A percentile compares a stretch with the other conserved stretches of the same genome.
Evolutionary conservation across 2,329 filamentous ascomycete species (phyloP).

Genomic region (Hymenoscyphus albidus): DNA sequence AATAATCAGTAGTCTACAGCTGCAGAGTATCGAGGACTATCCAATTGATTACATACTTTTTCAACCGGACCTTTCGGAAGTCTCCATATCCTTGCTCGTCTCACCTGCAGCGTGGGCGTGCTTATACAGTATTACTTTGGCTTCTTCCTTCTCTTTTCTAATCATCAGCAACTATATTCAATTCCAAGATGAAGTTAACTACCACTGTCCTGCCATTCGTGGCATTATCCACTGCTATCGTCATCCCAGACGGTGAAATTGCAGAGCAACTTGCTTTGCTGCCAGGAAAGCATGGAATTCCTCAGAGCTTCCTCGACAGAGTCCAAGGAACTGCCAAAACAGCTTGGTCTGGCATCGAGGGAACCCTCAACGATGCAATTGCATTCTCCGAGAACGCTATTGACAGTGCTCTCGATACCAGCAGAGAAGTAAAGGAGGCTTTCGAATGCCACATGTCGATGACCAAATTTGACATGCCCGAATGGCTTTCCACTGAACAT

Average conservation of each 20-base stretch:
- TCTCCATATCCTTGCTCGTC: slow-evolving; percentile 1
- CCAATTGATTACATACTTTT: neutral
- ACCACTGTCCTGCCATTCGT: slow-evolving; percentile 45
- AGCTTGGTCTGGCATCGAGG: slow-evolving; percentile 28
- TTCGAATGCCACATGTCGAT: slow-evolving; percentile 34
- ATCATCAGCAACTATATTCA: slow-evolving; percentile 1
- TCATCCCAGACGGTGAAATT: slow-evolving; percentile 49
- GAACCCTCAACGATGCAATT: slow-evolving; percentile 28
- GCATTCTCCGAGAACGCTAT: slow-evolving; percentile 31
- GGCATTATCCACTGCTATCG: slow-evolving; percentile 47
- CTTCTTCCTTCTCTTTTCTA: neutral
- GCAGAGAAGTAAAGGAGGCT: slow-evolving; percentile 21
- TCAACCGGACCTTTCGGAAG: neutral
- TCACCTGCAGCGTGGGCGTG: neutral
- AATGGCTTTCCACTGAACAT: slow-evolving; percentile 35
- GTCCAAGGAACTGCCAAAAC: slow-evolving; percentile 36
- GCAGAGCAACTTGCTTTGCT: slow-evolving; percentile 42
- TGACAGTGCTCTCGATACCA: slow-evolving; percentile 31
- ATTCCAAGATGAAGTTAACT: slow-evolving; percentile 37
- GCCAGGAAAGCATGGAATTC: slow-evolving; percentile 20
- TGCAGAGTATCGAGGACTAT: neutral
- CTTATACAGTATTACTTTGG: neutral
- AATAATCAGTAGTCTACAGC: neutral
- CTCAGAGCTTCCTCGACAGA: slow-evolving; percentile 33
- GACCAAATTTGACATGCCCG: slow-evolving; percentile 33